A percentile compares a stretch with the other conserved stretches of the same genome.
Evolutionary conservation across 2,329 filamentous ascomycete species (phyloP).

Genomic region (Coniochaeta sp.): DNA sequence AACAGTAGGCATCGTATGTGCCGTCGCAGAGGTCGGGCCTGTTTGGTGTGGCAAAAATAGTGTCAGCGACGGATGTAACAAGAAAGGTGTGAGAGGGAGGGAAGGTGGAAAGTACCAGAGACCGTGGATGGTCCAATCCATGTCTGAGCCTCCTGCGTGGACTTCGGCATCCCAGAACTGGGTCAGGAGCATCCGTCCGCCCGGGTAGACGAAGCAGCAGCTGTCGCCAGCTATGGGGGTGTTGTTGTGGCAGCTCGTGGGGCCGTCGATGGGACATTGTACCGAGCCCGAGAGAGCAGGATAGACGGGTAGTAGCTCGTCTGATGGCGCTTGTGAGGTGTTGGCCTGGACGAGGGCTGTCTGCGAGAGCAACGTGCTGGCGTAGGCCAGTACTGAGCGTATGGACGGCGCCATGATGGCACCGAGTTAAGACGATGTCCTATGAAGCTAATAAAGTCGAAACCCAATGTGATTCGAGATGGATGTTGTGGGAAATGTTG

Average conservation of each 20-base stretch:
- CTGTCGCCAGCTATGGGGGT: constrained; percentile 24
- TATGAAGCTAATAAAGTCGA: background rate
- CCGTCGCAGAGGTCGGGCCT: constrained; percentile 38
- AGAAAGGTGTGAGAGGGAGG: background rate
- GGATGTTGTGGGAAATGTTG: no score
- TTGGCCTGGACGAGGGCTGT: constrained; percentile 16
- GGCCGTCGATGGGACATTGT: constrained; percentile 32
- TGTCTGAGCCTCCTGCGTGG: constrained; percentile 30
- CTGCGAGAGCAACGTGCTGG: constrained; percentile 25
- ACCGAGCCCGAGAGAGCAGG: constrained; percentile 26
- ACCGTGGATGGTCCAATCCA: constrained; percentile 37
- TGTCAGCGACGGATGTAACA: background rate
- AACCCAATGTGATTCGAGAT: background rate
- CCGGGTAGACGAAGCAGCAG: constrained; percentile 34
- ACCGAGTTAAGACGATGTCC: background rate
- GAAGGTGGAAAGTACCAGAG: constrained; percentile 22
- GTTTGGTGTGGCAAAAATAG: background rate
- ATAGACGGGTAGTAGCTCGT: constrained; percentile 23
- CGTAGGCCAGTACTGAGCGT: constrained; percentile 23
- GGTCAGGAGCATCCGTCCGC: constrained; percentile 31
- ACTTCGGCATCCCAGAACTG: constrained; percentile 36
- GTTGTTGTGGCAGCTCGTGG: constrained; percentile 31
- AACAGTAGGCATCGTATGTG: constrained; percentile 33
- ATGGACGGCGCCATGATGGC: constrained; percentile 20
- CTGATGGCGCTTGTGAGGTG: constrained; percentile 8